Percentiles rank a stretch among this genome's conserved stretches.
Conservation (phyloP, 2,329 filamentous ascomycete species). For the Zalaria sp. region DNA sequence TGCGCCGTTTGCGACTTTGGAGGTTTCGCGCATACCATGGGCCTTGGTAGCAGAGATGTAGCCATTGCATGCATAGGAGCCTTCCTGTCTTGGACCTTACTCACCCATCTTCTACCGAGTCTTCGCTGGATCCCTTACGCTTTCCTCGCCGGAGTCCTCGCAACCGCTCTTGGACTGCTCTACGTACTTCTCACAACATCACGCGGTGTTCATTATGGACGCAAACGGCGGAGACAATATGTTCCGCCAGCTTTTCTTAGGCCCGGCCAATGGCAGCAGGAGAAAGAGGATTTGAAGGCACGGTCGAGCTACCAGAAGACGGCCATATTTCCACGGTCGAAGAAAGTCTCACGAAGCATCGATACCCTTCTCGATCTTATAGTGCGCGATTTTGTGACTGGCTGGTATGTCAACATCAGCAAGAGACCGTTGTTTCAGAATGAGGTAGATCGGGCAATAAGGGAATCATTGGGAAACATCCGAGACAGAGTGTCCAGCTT, state of each 20-base stretch:
- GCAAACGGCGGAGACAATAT: slow-evolving; percentile 18
- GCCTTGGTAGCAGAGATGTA: slow-evolving; percentile 60
- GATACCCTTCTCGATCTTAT: slow-evolving; percentile 67
- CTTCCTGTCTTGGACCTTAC: slow-evolving; percentile 80
- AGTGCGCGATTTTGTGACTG: slow-evolving; percentile 68
- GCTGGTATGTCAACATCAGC: slow-evolving; percentile 84
- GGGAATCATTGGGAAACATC: slow-evolving; percentile 56
- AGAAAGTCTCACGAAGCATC: slow-evolving; percentile 63
- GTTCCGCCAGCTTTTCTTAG: slow-evolving; percentile 12
- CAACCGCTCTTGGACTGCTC: slow-evolving; percentile 39
- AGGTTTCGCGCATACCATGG: slow-evolving; percentile 34
- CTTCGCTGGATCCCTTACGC: slow-evolving; percentile 79
- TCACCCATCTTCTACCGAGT: slow-evolving; percentile 67
- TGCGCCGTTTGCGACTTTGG: background rate
- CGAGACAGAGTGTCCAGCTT: slow-evolving; percentile 58
- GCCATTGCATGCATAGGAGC: slow-evolving; percentile 51
- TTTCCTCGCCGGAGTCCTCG: slow-evolving; percentile 54
- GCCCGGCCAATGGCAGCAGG: slow-evolving; percentile 47
- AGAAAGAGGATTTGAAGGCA: slow-evolving; percentile 51
- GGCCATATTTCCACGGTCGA: slow-evolving; percentile 62
- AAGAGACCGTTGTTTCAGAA: slow-evolving; percentile 65
- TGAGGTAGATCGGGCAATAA: slow-evolving; percentile 70
- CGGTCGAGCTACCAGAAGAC: slow-evolving; percentile 53
- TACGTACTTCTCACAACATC: slow-evolving; percentile 50
- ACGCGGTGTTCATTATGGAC: slow-evolving; percentile 42